phyloP scores from a whole-genome alignment of 2,329 filamentous ascomycete species.

The Claviceps maximensis region DNA sequence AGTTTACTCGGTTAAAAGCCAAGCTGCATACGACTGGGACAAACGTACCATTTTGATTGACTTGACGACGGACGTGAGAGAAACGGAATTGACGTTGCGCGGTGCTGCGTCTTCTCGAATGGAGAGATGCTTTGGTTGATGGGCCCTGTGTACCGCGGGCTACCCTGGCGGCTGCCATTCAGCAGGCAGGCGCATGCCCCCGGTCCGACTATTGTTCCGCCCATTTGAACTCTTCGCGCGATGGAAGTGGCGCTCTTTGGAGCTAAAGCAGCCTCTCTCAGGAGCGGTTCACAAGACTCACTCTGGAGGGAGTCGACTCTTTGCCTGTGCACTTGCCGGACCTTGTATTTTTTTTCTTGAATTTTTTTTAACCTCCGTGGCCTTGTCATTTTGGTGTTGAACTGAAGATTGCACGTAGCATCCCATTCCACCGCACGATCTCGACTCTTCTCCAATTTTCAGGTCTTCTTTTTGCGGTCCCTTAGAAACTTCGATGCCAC shows the following conservation, averaged over 20 bases:
- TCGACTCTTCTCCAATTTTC: background rate
- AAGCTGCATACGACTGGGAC: background rate
- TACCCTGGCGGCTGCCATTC: too few species aligned
- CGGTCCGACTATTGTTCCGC: slow-evolving; percentile 4
- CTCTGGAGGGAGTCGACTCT: too few species aligned
- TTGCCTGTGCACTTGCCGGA: too few species aligned
- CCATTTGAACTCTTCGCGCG: background rate
- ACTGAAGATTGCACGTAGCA: background rate
- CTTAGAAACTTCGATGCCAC: background rate
- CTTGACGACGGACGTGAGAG: slow-evolving; percentile 20
- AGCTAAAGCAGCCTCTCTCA: background rate
- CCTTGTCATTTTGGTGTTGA: background rate
- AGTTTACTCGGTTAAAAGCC: background rate
- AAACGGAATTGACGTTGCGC: slow-evolving; percentile 10
- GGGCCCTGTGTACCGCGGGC: too few species aligned
- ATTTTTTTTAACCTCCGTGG: slow-evolving; percentile 5
- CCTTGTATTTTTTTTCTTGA: background rate
- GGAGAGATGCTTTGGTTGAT: background rate
- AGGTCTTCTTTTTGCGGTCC: background rate
- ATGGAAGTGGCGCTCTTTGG: background rate
- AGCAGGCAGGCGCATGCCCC: background rate
- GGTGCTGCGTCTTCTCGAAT: slow-evolving; percentile 16
- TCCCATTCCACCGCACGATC: background rate
- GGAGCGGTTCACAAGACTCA: background rate
- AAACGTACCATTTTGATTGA: slow-evolving; percentile 43